Percentiles rank a stretch among this genome's conserved stretches.
These are phyloP conservation scores for Fomitiporia mediterranea DNA, from an alignment of 1,284 basidiomycete genomes.

Conservation along the genomic window DNA sequence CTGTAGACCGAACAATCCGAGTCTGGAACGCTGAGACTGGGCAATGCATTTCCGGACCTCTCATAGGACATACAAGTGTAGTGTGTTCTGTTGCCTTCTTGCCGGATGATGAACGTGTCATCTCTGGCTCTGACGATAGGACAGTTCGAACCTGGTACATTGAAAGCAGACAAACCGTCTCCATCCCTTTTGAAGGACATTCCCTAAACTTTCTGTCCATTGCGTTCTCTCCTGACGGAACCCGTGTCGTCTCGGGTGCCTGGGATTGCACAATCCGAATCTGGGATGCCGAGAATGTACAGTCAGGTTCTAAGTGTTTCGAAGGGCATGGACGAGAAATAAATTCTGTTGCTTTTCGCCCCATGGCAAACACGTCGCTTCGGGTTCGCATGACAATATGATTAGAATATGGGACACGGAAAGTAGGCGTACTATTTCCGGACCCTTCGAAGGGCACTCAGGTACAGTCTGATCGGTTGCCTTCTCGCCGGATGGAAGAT, in stretches of 20 bases:
- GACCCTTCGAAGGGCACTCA: conserved; percentile 4
- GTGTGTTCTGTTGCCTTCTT: too few relatives aligned
- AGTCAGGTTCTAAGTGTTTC: not conserved
- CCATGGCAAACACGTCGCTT: not conserved
- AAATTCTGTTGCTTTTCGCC: not conserved
- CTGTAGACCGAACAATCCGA: too few relatives aligned
- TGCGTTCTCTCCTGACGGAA: conserved; percentile 14
- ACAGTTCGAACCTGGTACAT: too few relatives aligned
- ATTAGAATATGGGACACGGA: not conserved
- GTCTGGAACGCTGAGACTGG: too few relatives aligned
- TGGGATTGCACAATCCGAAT: conserved; percentile 14
- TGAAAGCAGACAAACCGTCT: too few relatives aligned
- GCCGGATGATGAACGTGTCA: too few relatives aligned
- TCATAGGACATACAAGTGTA: too few relatives aligned
- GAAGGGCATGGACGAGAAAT: not conserved
- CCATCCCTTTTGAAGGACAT: too few relatives aligned
- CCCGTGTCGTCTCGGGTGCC: conserved; percentile 19
- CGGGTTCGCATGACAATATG: conserved; percentile 1
- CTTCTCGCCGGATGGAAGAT: conserved; percentile 16
- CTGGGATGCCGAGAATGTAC: conserved; percentile 18
- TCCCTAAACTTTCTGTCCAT: too few relatives aligned
- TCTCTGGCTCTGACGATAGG: too few relatives aligned
- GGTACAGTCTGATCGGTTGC: conserved; percentile 1
- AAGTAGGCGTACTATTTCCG: not conserved
- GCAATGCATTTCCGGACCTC: too few relatives aligned